These are phyloP conservation scores for Aspergillus tubingensis DNA, from an alignment of 2,329 filamentous ascomycete species.

Conservation along the genomic window DNA sequence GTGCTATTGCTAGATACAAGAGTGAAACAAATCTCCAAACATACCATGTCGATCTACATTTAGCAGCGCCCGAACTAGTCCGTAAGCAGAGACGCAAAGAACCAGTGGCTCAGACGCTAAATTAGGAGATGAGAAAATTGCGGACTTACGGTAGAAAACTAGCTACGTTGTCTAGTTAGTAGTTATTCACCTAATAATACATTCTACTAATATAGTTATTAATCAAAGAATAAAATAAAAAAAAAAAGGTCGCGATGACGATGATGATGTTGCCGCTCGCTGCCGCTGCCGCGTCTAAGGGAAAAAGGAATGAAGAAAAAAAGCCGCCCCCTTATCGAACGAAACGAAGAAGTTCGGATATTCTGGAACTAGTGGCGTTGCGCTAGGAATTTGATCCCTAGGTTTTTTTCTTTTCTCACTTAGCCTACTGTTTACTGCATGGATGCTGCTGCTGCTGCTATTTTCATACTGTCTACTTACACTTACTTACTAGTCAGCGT, in stretches of 20 bases:
- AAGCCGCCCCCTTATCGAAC: background rate
- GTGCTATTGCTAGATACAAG: background rate
- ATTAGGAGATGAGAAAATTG: background rate
- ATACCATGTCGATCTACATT: conserved; percentile 7
- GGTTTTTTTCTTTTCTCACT: background rate
- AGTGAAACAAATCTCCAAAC: conserved; percentile 1
- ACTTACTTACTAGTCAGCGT: too few species aligned
- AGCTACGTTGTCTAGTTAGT: background rate
- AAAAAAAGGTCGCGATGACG: background rate
- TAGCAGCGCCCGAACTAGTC: conserved; percentile 1
- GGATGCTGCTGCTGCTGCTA: too few species aligned
- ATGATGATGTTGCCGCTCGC: background rate
- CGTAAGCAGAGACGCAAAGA: background rate
- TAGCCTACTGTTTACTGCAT: too few species aligned
- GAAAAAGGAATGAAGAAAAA: background rate
- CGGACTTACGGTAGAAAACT: too few species aligned
- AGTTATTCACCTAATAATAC: background rate
- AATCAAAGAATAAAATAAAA: background rate
- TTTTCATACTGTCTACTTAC: too few species aligned
- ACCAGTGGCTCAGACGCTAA: background rate
- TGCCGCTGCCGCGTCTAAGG: background rate
- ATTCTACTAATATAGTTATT: background rate
- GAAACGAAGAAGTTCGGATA: too few species aligned
- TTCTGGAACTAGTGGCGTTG: too few species aligned
- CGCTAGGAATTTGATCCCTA: background rate